A percentile compares a stretch with the other conserved stretches of the same genome.
These are phyloP conservation scores for Metarhizium sp. DNA, from an alignment of 2,329 filamentous ascomycete species.

Conservation along the genomic window DNA sequence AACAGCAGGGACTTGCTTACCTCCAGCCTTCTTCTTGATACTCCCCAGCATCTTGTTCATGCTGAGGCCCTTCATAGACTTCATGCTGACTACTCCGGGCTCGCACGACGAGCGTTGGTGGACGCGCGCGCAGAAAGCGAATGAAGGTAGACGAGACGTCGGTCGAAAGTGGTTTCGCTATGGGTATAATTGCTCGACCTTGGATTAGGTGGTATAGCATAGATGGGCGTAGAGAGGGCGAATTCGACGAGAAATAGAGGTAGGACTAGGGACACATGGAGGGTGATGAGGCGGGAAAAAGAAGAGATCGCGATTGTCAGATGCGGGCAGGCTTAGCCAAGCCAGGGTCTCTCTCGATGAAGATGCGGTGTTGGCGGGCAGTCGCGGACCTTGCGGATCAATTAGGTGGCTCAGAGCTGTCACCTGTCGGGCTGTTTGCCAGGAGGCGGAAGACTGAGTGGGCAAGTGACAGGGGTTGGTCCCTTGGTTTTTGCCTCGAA, in stretches of 20 bases:
- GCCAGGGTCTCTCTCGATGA: constrained; percentile 1
- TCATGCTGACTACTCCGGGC: constrained; percentile 20
- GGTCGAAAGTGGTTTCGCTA: neutral
- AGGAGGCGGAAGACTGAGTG: too few relatives aligned
- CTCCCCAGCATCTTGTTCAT: constrained; percentile 48
- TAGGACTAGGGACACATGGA: neutral
- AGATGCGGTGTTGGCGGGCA: neutral
- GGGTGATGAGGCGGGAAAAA: neutral
- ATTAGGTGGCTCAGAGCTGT: neutral
- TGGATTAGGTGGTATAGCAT: neutral
- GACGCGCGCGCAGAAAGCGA: neutral
- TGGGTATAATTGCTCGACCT: neutral
- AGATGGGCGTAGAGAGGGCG: neutral
- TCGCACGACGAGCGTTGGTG: neutral
- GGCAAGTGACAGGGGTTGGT: too few relatives aligned
- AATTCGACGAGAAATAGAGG: neutral
- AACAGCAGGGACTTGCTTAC: constrained; percentile 8
- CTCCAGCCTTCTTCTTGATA: constrained; percentile 38
- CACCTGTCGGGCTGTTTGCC: neutral
- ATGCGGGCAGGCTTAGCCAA: neutral
- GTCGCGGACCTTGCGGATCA: neutral
- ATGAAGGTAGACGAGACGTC: neutral
- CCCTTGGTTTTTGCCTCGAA: too few relatives aligned
- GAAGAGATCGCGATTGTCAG: neutral
- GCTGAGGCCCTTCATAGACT: constrained; percentile 42